A percentile compares a stretch with the other conserved stretches of the same genome.
Conservation (phyloP, 305 asterid species). For the Rubia balearica region DNA sequence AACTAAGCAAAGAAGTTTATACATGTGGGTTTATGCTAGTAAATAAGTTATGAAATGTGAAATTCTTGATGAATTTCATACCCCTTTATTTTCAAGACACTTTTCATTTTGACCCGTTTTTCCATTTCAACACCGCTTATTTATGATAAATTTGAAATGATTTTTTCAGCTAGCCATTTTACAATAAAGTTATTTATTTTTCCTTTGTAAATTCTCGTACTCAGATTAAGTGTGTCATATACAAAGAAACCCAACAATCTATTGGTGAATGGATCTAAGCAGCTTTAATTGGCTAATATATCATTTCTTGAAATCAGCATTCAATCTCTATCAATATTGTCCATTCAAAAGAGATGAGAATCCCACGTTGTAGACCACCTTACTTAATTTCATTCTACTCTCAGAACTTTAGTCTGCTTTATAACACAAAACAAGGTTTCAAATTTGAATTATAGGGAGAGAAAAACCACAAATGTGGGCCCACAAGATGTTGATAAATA, state of each 20-base stretch:
- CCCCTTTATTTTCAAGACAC: no score
- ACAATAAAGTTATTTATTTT: no score
- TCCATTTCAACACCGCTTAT: no score
- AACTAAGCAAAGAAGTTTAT: background rate
- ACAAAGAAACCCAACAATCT: no score
- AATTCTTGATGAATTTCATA: background rate
- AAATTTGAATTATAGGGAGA: conserved; percentile 11
- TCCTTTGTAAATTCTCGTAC: background rate
- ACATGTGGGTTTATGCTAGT: background rate
- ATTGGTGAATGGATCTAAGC: background rate
- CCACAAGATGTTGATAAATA: conserved; percentile 11
- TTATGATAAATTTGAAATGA: no score
- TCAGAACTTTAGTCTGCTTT: conserved; percentile 8
- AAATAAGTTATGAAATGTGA: background rate
- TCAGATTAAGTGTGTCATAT: no score
- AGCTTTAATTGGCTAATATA: background rate
- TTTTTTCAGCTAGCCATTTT: no score
- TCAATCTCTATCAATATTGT: background rate
- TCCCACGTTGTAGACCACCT: conserved; percentile 17
- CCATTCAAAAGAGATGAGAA: conserved; percentile 16
- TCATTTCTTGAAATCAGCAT: background rate
- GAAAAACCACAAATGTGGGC: conserved; percentile 19
- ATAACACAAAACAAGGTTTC: conserved; percentile 8
- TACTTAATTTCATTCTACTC: conserved; percentile 9
- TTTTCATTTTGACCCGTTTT: no score